phyloP scores from a whole-genome alignment of 1,284 basidiomycete genomes.

The Apiotrichum veenhuisii region DNA sequence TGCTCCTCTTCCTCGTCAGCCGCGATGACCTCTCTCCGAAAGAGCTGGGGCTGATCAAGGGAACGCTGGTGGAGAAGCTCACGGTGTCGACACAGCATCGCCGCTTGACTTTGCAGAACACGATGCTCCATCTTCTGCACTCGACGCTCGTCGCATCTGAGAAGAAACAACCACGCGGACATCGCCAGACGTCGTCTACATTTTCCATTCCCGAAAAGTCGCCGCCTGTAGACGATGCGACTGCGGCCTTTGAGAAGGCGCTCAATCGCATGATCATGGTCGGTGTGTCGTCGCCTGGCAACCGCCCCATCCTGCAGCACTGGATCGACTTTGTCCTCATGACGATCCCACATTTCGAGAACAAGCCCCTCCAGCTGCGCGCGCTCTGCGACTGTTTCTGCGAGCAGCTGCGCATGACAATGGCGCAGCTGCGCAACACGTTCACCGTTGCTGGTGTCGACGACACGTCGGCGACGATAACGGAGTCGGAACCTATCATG shows the following conservation, averaged over 20 bases:
- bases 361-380: conserved; percentile 59
- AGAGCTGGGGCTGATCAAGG: conserved; percentile 63
- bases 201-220: conserved; percentile 18
- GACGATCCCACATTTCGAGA: conserved; percentile 66
- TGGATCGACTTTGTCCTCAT: conserved; percentile 96
- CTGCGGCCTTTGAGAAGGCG: conserved; percentile 41
- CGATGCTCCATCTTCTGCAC: conserved; percentile 85
- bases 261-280: conserved; percentile 74
- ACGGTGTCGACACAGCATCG: conserved; percentile 66
- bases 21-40: conserved; percentile 68
- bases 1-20: conserved; percentile 74
- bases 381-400: conserved; percentile 79
- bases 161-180: conserved; percentile 40
- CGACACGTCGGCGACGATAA: conserved; percentile 50
- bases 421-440: conserved; percentile 47
- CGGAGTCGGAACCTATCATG: conserved; percentile 80
- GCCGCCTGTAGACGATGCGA: not conserved
- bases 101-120: conserved; percentile 81
- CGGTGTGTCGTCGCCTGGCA: conserved; percentile 66
- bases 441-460: conserved; percentile 45
- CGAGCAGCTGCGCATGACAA: conserved; percentile 61
- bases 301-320: conserved; percentile 78
- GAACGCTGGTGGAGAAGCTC: conserved; percentile 68
- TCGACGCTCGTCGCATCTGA: conserved; percentile 60
- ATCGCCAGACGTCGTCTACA: conserved; percentile 25